These are phyloP conservation scores for Toxicodendron radicans DNA, from an alignment of 345 rosid species.

Conservation along the genomic window DNA sequence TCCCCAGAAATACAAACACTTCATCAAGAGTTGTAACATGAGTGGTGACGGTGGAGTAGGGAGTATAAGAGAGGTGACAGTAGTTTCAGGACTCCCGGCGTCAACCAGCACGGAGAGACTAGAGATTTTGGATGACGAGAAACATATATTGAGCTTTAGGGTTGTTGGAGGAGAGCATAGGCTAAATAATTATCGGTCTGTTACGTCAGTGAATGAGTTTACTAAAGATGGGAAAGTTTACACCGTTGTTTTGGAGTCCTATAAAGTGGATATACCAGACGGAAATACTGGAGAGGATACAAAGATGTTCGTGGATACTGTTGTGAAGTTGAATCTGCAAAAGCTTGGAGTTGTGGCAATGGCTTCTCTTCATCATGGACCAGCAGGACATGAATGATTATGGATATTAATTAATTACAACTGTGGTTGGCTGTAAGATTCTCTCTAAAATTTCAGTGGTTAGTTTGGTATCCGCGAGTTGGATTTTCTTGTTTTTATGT, in stretches of 20 bases:
- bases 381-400: slow-evolving; percentile 23
- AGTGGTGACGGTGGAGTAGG: slow-evolving; percentile 59
- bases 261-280: slow-evolving; percentile 76
- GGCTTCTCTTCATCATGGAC: slow-evolving; percentile 43
- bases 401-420: too few relatives aligned
- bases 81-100: slow-evolving; percentile 82
- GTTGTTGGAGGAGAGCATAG: slow-evolving; percentile 89
- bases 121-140: slow-evolving; percentile 70
- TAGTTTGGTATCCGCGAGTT: slow-evolving; percentile 3
- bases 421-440: neutral
- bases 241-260: slow-evolving; percentile 76
- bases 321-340: slow-evolving; percentile 86
- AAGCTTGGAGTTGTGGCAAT: slow-evolving; percentile 68
- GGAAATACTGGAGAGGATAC: slow-evolving; percentile 79
- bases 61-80: slow-evolving; percentile 69
- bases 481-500: neutral
- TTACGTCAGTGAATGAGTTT: slow-evolving; percentile 79
- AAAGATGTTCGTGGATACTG: slow-evolving; percentile 88
- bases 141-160: slow-evolving; percentile 67
- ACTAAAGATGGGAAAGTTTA: slow-evolving; percentile 37
- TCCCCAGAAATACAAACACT: slow-evolving; percentile 84
- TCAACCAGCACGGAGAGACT: slow-evolving; percentile 88
- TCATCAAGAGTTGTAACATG: slow-evolving; percentile 68
- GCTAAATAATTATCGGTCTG: slow-evolving; percentile 68
- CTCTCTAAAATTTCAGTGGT: slow-evolving; percentile 1